Percentiles rank a stretch among this genome's conserved stretches.
phyloP scores from a whole-genome alignment of 352 stramenopile species.

The Phytophthora litchii region DNA sequence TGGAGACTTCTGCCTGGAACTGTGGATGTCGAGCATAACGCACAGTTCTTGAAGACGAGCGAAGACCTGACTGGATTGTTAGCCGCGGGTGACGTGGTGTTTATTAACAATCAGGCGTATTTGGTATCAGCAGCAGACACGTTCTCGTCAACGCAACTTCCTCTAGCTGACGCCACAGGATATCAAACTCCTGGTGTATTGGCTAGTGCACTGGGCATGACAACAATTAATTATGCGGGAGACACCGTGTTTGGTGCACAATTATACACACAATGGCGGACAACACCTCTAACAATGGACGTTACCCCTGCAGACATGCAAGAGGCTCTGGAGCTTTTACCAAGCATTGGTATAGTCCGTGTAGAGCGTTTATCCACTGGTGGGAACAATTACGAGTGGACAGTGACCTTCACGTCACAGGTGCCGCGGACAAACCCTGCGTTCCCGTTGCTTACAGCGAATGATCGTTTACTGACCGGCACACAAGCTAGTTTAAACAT shows the following conservation, averaged over 20 bases:
- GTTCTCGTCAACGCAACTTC: slow-evolving; percentile 78
- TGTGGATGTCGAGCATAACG: slow-evolving; percentile 55
- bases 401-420: slow-evolving; percentile 86
- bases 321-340: slow-evolving; percentile 87
- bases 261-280: slow-evolving; percentile 65
- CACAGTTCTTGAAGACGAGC: slow-evolving; percentile 79
- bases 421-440: slow-evolving; percentile 35
- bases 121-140: slow-evolving; percentile 68
- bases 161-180: slow-evolving; percentile 48
- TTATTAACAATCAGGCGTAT: slow-evolving; percentile 77
- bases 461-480: slow-evolving; percentile 52
- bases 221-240: slow-evolving; percentile 47
- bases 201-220: slow-evolving; percentile 31
- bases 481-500: slow-evolving; percentile 30
- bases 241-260: slow-evolving; percentile 43
- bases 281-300: slow-evolving; percentile 60
- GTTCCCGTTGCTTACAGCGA: slow-evolving; percentile 57
- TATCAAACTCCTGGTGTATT: slow-evolving; percentile 30
- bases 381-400: slow-evolving; percentile 86
- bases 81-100: slow-evolving; percentile 79
- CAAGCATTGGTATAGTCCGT: slow-evolving; percentile 89
- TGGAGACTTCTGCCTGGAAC: slow-evolving; percentile 56
- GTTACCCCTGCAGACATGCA: slow-evolving; percentile 63
- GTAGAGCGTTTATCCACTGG: slow-evolving; percentile 80
- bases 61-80: slow-evolving; percentile 89